Base-by-base conservation (phyloP, 2,329 filamentous ascomycete species). In the Microsporum ferrugineum region DNA sequence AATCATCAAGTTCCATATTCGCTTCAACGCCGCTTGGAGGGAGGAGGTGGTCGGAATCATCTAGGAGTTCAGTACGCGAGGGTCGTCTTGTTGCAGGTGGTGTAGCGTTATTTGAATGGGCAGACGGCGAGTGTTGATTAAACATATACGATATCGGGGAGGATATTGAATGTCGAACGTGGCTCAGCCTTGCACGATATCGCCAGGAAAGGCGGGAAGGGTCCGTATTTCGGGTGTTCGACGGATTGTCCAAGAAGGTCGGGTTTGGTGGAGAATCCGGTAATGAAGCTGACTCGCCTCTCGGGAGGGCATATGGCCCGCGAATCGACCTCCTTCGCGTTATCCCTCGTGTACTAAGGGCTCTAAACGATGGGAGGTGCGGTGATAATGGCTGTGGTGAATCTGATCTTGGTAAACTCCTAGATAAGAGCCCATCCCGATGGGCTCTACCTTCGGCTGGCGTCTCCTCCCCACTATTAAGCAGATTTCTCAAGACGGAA, bases 381-480 rank as follows among this genome's bases (percentile, higher is more conserved):
- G 45, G 69, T 66, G 62, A 63, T 71, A 60, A 63, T 71, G 61
- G 72, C 61, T 71, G 69, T 17, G 67, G 63, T 14, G 67, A 66
- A 60, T 73, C 73, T 1, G 72, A 69, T 60, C 74, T 70, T 47
- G 72, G 69, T 23, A 70, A 63, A 23, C 72, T 67, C 61, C 75
- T 72, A 47, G 72, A 72, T 12, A 76, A 70, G 14, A 76, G 66
- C 17, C 76, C 75, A 64, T 74, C 71, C 34, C 77, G 73, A 66
- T 77, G 72, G 39, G 76, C 75, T 58, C 72, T 73, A 4, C 76
- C 76, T 65, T 79, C 76, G 14, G 72, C 76, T 1, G 71, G 71
- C 5, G 76, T 77, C 64, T 78, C 76, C 63, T 78, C 76, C 63
- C 76, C 73, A 61, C 76, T 78, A 62, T 68, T 77, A 6, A 77